Base-by-base conservation (phyloP, 768 basidiomycete species). In the Lactarius evosmus region DNA sequence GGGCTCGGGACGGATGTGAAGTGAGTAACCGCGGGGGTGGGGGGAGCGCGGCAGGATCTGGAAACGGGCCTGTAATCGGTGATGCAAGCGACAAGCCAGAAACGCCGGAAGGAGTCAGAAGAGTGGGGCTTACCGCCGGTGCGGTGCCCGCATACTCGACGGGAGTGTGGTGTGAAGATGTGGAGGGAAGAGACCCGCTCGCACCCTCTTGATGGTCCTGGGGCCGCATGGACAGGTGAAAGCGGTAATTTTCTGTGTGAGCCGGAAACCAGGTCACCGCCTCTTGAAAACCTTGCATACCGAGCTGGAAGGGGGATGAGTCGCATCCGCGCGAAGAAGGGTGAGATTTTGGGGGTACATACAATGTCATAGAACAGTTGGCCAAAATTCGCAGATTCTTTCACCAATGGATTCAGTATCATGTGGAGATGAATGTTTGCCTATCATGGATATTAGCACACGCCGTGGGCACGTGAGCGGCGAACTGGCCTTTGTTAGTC, bases 391-490 rank as follows among this genome's bases (percentile, higher is more conserved):
- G 19, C 56, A 17, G 49, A 57, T 32, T 67, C 61, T 30, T 53
- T 16, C 9, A 50, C 34, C 40, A 27, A 52, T 17, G 68, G 62
- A 22, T 67, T 69, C 51, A 69, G 46, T 56, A 69, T 67, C 68
- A 69, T 69, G 55, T 69, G 68, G 25, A 69, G 62, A 41, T 67
- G 66, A 52, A 69, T 67, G 59, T 62, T 67, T 58, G 57, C 66
- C 63, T 64, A 55, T 59, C 58, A 44, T 55, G 54, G 41, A 64
- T n/a, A 34, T 64, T 22, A 60, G 49, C 38, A 64, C 46, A 62
- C 44, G 33, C 52, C 41, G 54, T 22, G 30, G 30, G 53, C 57
- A 62, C 56, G 65, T 66, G 60, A 54, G 32, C 40, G 36, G 58
- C 36, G 54, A 27, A 56, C 65, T 7, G 33, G 59, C 67, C 55